Percentiles rank a stretch among this genome's conserved stretches.
Evolutionary conservation across 495 filamentous ascomycete species (phyloP).

Genomic region (Cairneyella variabilis): DNA sequence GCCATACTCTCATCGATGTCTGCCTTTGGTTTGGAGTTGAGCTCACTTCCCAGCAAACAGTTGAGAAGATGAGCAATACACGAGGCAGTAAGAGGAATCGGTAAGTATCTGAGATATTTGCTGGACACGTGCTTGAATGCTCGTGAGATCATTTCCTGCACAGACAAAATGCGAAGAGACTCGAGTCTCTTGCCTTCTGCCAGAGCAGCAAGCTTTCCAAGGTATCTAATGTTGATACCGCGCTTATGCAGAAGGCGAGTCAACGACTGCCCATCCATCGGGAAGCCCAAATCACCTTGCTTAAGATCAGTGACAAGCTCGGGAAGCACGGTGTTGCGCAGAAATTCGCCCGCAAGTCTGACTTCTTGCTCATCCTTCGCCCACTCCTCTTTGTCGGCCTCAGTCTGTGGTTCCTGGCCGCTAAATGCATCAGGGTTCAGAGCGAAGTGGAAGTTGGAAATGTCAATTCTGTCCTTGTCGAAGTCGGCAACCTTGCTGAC

Average conservation of each 20-base stretch:
- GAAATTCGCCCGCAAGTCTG: constrained; percentile 72
- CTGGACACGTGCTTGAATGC: constrained; percentile 90
- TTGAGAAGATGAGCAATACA: constrained; percentile 89
- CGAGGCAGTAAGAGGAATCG: constrained; percentile 67
- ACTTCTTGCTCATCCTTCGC: constrained; percentile 86
- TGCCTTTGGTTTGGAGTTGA: constrained; percentile 72
- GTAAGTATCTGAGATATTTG: constrained; percentile 74
- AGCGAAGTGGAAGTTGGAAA: constrained; percentile 79
- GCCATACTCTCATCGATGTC: constrained; percentile 72
- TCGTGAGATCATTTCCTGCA: constrained; percentile 91
- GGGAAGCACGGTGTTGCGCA: constrained; percentile 71
- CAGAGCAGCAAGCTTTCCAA: constrained; percentile 74
- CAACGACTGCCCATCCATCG: constrained; percentile 94
- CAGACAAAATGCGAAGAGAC: constrained; percentile 68
- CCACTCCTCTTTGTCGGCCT: constrained; percentile 83
- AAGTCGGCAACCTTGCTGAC: constrained; percentile 26
- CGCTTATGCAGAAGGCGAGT: constrained; percentile 90
- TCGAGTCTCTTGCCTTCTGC: constrained; percentile 67
- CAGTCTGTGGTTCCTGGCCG: constrained; percentile 84
- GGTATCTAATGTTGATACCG: constrained; percentile 94
- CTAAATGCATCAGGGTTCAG: constrained; percentile 96
- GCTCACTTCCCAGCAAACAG: constrained; percentile 76
- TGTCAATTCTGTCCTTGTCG: constrained; percentile 62
- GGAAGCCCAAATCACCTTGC: constrained; percentile 92
- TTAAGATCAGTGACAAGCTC: constrained; percentile 72